Percentiles rank a stretch among this genome's conserved stretches.
phyloP scores from a whole-genome alignment of 352 stramenopile species.

The Phytophthora palmivora region DNA sequence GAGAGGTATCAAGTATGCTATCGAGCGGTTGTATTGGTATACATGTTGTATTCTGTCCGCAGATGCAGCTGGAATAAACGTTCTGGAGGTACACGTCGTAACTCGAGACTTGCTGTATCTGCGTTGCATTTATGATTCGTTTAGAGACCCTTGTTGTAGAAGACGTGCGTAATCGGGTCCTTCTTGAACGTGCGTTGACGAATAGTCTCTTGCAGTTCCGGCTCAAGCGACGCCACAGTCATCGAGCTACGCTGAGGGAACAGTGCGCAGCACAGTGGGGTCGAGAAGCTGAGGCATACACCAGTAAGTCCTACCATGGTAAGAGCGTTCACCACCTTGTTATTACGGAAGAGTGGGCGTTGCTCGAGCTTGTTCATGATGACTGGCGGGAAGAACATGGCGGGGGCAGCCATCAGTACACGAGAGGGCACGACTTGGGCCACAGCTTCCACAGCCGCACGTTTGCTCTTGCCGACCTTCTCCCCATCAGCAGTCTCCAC shows the following conservation, averaged over 20 bases:
- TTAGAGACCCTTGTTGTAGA: constrained; percentile 84
- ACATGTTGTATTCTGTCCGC: constrained; percentile 29
- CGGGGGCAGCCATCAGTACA: constrained; percentile 87
- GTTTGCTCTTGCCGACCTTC: constrained; percentile 72
- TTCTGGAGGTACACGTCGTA: constrained; percentile 11
- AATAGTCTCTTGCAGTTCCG: constrained; percentile 68
- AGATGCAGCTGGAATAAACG: constrained; percentile 26
- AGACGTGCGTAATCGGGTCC: constrained; percentile 61
- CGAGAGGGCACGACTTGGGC: constrained; percentile 86
- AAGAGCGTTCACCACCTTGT: constrained; percentile 69
- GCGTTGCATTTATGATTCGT: constrained; percentile 20
- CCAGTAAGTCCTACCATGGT: constrained; percentile 80
- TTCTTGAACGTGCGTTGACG: constrained; percentile 51
- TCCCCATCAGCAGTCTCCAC: constrained; percentile 74
- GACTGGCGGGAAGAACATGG: constrained; percentile 87
- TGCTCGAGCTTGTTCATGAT: constrained; percentile 86
- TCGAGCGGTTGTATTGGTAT: constrained; percentile 38
- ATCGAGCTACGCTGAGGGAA: constrained; percentile 84
- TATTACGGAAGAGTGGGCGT: constrained; percentile 59
- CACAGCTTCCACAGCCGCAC: constrained; percentile 78
- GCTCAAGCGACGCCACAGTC: constrained; percentile 61
- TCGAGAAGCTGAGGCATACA: constrained; percentile 76
- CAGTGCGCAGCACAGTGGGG: constrained; percentile 82
- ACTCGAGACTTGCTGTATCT: constrained; percentile 4
- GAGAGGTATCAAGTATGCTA: too few relatives aligned